phyloP scores from a whole-genome alignment of 2,329 filamentous ascomycete species.

The Colletotrichum shisoi region DNA sequence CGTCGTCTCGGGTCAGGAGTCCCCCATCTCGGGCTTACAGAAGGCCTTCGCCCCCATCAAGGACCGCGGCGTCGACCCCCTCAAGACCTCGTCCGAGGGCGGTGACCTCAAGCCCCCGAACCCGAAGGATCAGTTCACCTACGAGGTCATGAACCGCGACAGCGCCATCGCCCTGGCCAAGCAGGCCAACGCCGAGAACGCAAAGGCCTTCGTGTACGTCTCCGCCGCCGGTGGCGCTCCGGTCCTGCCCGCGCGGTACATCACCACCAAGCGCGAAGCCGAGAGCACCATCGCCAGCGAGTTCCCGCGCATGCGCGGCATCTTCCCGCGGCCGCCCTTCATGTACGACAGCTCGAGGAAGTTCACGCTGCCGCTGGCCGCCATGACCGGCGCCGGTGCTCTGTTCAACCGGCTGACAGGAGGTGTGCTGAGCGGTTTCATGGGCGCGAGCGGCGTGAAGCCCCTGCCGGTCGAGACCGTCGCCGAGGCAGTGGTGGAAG shows the following conservation, averaged over 20 bases:
- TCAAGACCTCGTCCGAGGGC: constrained; percentile 64
- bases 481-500: constrained; percentile 88
- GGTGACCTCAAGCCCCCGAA: constrained; percentile 71
- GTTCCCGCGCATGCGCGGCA: constrained; percentile 76
- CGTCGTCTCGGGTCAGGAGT: constrained; percentile 82
- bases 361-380: constrained; percentile 85
- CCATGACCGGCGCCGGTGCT: constrained; percentile 75
- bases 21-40: constrained; percentile 77
- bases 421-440: constrained; percentile 75
- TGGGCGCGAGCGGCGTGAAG: constrained; percentile 85
- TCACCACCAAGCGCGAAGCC: constrained; percentile 89
- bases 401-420: constrained; percentile 80
- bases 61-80: constrained; percentile 71
- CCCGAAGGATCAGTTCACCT: constrained; percentile 80
- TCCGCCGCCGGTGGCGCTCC: constrained; percentile 88
- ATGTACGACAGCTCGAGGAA: constrained; percentile 85
- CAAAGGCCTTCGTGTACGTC: constrained; percentile 81
- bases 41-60: constrained; percentile 78
- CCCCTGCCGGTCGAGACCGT: constrained; percentile 88
- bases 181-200: constrained; percentile 71
- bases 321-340: constrained; percentile 87
- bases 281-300: constrained; percentile 76
- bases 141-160: constrained; percentile 97
- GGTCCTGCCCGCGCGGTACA: constrained; percentile 83
- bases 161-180: constrained; percentile 82